Percentiles rank a stretch among this genome's conserved stretches.
These are phyloP conservation scores for Coelastrella sp. DNA, from an alignment of 139 green algal species.

Conservation along the genomic window DNA sequence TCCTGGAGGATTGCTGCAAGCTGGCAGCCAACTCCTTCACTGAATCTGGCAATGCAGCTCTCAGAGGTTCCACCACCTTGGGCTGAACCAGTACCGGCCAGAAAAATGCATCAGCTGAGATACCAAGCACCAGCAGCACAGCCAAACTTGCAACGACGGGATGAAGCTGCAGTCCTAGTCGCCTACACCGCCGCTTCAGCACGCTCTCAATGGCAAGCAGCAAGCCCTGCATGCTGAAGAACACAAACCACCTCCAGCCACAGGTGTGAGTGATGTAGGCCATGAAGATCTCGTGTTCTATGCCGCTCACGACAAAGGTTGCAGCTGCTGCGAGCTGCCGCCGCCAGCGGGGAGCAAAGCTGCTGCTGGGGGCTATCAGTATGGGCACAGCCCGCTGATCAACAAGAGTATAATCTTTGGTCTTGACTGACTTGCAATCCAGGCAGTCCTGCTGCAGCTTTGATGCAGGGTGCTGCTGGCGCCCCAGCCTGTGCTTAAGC, in stretches of 20 bases:
- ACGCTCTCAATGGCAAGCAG: conserved; percentile 25
- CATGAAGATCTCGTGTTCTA: conserved; percentile 46
- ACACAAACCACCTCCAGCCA: conserved; percentile 38
- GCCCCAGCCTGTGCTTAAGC: neutral
- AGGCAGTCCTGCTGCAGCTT: no score
- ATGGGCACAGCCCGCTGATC: neutral
- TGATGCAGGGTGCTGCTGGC: neutral
- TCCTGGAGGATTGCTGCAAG: neutral
- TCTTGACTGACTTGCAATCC: no score
- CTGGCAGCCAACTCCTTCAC: neutral
- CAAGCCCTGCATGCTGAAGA: conserved; percentile 43
- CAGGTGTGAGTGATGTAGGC: conserved; percentile 5
- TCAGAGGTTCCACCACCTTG: conserved; percentile 3
- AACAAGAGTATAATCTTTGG: no score
- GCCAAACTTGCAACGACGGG: conserved; percentile 5
- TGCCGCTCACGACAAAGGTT: conserved; percentile 38
- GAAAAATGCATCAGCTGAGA: conserved; percentile 23
- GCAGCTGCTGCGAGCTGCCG: conserved; percentile 11
- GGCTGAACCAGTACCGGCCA: conserved; percentile 40
- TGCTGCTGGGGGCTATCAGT: neutral
- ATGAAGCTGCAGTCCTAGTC: conserved; percentile 7
- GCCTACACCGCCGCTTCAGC: neutral
- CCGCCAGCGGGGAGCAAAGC: conserved; percentile 20
- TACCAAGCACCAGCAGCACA: conserved; percentile 40
- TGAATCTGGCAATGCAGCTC: conserved; percentile 3